These are phyloP conservation scores for Fomitiporia mediterranea DNA, from an alignment of 1,284 basidiomycete genomes.

Conservation along the genomic window DNA sequence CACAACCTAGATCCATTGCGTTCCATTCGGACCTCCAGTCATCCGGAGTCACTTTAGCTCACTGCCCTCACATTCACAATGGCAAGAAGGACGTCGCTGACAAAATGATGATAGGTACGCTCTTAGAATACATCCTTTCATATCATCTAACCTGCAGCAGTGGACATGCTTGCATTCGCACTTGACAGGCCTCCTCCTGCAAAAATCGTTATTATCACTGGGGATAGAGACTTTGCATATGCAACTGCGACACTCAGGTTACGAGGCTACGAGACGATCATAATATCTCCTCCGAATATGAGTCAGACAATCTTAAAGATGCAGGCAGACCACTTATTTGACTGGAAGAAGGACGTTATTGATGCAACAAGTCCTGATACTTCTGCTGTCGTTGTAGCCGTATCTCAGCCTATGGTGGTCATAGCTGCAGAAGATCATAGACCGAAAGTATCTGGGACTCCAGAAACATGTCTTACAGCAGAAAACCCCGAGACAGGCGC, in stretches of 20 bases:
- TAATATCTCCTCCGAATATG: constrained; percentile 38
- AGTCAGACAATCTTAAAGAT: constrained; percentile 22
- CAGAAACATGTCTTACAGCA: too few species aligned
- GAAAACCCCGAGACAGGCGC: too few species aligned
- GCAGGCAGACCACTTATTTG: constrained; percentile 7
- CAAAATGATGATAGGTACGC: constrained; percentile 34
- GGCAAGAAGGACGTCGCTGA: constrained; percentile 38
- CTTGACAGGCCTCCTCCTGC: constrained; percentile 49
- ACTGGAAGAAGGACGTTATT: constrained; percentile 18
- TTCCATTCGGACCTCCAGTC: constrained; percentile 37
- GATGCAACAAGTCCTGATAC: too few species aligned
- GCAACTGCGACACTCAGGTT: constrained; percentile 48
- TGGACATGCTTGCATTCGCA: constrained; percentile 56
- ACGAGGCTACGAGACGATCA: constrained; percentile 44
- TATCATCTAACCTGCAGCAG: constrained; percentile 32
- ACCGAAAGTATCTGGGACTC: too few species aligned
- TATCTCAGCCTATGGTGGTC: too few species aligned
- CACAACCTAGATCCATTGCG: constrained; percentile 2
- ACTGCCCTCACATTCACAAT: constrained; percentile 43
- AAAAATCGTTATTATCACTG: constrained; percentile 51
- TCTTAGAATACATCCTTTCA: too few species aligned
- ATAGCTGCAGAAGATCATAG: too few species aligned
- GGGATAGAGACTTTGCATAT: constrained; percentile 58
- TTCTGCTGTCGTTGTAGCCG: too few species aligned
- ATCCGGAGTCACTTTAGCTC: constrained; percentile 36